Evolutionary conservation across 2,329 filamentous ascomycete genomes (phyloP).

Genomic region (Aspergillus melleus): DNA sequence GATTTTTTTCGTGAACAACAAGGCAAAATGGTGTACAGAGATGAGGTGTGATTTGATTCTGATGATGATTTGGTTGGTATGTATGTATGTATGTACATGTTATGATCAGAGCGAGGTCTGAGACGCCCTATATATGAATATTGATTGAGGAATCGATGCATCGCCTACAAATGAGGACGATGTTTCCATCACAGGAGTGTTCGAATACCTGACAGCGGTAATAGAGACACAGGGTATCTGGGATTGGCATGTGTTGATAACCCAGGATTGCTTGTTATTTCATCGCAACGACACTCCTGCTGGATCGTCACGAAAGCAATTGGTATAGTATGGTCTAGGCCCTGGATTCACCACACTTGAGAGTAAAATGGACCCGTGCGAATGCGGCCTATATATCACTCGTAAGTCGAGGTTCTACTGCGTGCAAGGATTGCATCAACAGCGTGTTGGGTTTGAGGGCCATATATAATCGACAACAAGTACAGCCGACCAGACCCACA

Average conservation of each 20-base stretch:
- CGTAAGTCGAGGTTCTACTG: too few relatives aligned
- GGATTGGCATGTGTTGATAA: background rate
- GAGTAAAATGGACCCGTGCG: background rate
- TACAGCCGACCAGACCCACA: background rate
- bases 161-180: background rate
- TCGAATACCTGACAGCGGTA: background rate
- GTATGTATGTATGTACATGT: background rate
- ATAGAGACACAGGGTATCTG: too few relatives aligned
- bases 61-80: background rate
- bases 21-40: background rate
- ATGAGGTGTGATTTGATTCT: background rate
- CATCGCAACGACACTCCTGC: background rate
- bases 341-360: background rate
- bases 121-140: background rate
- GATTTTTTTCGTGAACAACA: background rate
- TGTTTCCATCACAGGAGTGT: background rate
- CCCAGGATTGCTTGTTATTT: background rate
- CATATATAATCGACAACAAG: too few relatives aligned
- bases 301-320: background rate
- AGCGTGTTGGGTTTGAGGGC: background rate
- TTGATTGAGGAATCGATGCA: background rate
- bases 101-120: background rate
- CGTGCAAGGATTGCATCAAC: background rate
- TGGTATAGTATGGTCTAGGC: background rate
- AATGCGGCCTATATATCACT: too few relatives aligned